Base-by-base conservation (phyloP, 2,329 filamentous ascomycete genomes). In the Exserohilum rostratum region DNA sequence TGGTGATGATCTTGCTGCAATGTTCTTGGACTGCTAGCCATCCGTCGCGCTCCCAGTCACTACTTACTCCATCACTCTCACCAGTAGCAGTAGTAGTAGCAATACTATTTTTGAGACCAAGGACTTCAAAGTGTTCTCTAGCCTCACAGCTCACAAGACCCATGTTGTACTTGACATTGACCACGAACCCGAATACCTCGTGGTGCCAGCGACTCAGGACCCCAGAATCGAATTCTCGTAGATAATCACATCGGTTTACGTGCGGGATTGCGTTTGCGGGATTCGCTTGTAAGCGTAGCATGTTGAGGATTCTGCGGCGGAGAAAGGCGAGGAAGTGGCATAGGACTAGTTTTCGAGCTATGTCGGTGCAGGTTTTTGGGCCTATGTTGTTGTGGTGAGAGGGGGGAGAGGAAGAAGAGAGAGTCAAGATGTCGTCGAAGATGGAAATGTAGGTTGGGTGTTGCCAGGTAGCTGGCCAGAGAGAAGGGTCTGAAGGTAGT, bases 101-200 rank as follows among this genome's bases (percentile, higher is more conserved):
- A 10, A 18, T 6, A 1, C 37, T 18, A 15, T 46, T 30, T 22
- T n/a, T n/a, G n/a, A 46, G 9, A 9, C 43, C 43, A 12, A 46
- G 10, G 4, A 46, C 43, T 9, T 46, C 43, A 25, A 46, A 46
- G 9, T 46, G 43, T 18, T 46, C 43, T 35, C 34, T 46, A 12
- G 31, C 43, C 17, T 46, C 43, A 7, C 18, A 25, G 18, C 3
- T 35, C 6, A 46, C 43, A n/a, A 46, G 20, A 15, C 48, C 48
- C 48, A 50, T 50, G 17, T 37, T 50, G 40, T 45, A 50, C 3
- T 50, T 50, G 6, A 31, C 33, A 15, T 50, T 50, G 20, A 50
- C 48, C 0, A 50, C 33, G 13, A 46, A 46, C 13, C 43, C 43
- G 5, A 34, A 45, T 6, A 45, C 18, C 4, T 45, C 30, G 10